Base-by-base conservation (phyloP, 2,329 filamentous ascomycete species). In the Diplodia sapinea region DNA sequence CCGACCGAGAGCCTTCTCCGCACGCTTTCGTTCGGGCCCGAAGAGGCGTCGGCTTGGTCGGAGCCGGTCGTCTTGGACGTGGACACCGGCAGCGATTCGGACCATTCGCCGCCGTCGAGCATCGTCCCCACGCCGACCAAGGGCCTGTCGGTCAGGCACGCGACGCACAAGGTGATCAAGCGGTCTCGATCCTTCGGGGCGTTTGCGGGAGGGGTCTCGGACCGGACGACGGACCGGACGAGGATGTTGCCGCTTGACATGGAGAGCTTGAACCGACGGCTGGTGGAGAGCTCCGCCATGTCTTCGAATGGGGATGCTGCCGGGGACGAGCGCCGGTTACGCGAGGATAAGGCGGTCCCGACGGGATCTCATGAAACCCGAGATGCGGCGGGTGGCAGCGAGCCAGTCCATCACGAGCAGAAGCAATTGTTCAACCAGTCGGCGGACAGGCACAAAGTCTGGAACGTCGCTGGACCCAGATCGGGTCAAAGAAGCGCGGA, bases 1-100 rank as follows among this genome's bases (percentile, higher is more conserved):
- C 59, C 59, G 2, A 55, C 49, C 1, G 49, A 65, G 11, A 65
- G 36, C 38, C 33, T 65, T 1, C 62, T 65, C 7, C 20, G 26
- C 7, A 55, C 49, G 4, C 33, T 65, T n/a, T 54, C 62, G 1
- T 65, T 65, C 11, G 62, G 62, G 4, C 49, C 49, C 5, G 62
- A 65, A 9, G 62, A 65, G 51, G 62, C 62, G 1, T 52, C 51
- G 7, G 62, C 62, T 20, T 65, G 62, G 62, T 65, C 62, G 20
- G 62, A 52, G 50, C 62, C 62, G 1, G 31, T 54, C 33, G 47
- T 2, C 23, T 26, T 65, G 17, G 62, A 55, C 5, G 20, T 13
- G 23, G 3, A 26, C 23, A 26, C 23, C 2, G 23, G 23, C 12
- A 51, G 47, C 47, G 61, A 64, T 11, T 43, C 50, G 23, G 62